Percentiles rank a stretch among this genome's conserved stretches.
These are phyloP conservation scores for Cetradonia linearis DNA, from an alignment of 495 filamentous ascomycete species.

Conservation along the genomic window DNA sequence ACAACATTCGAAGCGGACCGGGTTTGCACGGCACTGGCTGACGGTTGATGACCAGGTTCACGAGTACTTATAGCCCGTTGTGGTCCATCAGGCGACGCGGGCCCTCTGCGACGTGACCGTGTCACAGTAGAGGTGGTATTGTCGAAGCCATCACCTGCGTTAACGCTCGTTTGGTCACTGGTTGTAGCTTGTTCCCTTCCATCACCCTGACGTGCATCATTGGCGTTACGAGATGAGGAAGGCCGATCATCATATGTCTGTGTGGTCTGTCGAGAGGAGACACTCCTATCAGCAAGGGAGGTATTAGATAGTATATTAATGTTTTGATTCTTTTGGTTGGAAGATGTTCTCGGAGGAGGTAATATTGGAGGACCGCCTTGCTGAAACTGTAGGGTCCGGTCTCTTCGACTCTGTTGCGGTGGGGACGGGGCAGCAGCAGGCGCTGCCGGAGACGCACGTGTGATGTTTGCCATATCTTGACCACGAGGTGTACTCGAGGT, in stretches of 20 bases:
- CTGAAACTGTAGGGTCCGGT: constrained; percentile 25
- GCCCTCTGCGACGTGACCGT: constrained; percentile 41
- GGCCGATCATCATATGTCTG: constrained; percentile 23
- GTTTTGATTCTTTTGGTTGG: constrained; percentile 35
- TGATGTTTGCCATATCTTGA: constrained; percentile 33
- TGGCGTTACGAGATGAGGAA: constrained; percentile 16
- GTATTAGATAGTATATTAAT: constrained; percentile 17
- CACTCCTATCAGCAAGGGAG: constrained; percentile 19
- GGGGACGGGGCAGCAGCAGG: constrained; percentile 33
- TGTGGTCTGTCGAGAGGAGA: constrained; percentile 12
- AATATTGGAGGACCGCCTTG: constrained; percentile 37
- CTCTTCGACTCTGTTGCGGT: constrained; percentile 29
- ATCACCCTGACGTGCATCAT: constrained; percentile 3
- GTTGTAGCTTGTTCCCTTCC: constrained; percentile 1
- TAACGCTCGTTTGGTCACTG: constrained; percentile 3
- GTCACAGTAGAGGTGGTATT: constrained; percentile 35
- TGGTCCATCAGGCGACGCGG: constrained; percentile 34
- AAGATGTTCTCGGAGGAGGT: constrained; percentile 52
- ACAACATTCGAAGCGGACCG: constrained; percentile 37
- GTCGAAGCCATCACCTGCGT: constrained; percentile 22
- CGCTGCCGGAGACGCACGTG: constrained; percentile 30
- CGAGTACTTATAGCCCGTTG: constrained; percentile 39
- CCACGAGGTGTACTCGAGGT: constrained; percentile 37
- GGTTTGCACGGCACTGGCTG: constrained; percentile 29
- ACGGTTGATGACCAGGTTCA: constrained; percentile 39